Conservation (phyloP, 2,329 filamentous ascomycete species). For the Alternaria consortialis region DNA sequence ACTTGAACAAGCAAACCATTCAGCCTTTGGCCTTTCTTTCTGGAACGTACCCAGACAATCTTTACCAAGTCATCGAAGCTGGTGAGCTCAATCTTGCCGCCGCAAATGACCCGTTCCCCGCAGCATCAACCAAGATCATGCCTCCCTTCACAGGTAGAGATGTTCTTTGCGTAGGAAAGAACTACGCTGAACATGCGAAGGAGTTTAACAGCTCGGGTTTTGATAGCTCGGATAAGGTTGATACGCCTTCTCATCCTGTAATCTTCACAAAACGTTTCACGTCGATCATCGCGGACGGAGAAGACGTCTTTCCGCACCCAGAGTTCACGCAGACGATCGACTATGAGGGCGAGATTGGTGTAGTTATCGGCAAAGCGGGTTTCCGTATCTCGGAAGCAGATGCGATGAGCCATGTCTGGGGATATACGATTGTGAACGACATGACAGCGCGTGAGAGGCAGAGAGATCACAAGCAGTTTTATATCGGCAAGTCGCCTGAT, state of each 20-base stretch:
- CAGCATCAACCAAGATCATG: slow-evolving; percentile 45
- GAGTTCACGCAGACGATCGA: slow-evolving; percentile 62
- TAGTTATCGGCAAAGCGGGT: slow-evolving; percentile 63
- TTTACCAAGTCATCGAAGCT: slow-evolving; percentile 64
- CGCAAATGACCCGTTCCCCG: slow-evolving; percentile 44
- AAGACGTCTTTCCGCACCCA: slow-evolving; percentile 58
- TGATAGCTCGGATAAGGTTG: slow-evolving; percentile 64
- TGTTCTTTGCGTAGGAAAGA: slow-evolving; percentile 65
- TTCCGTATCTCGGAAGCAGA: slow-evolving; percentile 55
- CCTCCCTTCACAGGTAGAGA: slow-evolving; percentile 61
- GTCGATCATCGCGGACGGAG: slow-evolving; percentile 60
- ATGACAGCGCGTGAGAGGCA: slow-evolving; percentile 36
- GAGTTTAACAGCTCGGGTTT: slow-evolving; percentile 66
- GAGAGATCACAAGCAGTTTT: slow-evolving; percentile 65
- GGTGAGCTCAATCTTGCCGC: slow-evolving; percentile 53
- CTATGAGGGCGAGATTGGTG: slow-evolving; percentile 66
- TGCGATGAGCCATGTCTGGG: slow-evolving; percentile 64
- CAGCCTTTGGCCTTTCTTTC: slow-evolving; percentile 57
- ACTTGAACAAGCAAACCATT: not conserved
- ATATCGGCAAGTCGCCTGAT: slow-evolving; percentile 65
- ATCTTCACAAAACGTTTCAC: slow-evolving; percentile 66
- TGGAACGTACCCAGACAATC: slow-evolving; percentile 56
- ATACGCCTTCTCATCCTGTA: slow-evolving; percentile 63
- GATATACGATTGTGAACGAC: slow-evolving; percentile 63
- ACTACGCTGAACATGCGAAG: slow-evolving; percentile 65